Percentiles rank a stretch among this genome's conserved stretches.
Conservation (phyloP, 305 asterid species). For the Plantago rigida region DNA sequence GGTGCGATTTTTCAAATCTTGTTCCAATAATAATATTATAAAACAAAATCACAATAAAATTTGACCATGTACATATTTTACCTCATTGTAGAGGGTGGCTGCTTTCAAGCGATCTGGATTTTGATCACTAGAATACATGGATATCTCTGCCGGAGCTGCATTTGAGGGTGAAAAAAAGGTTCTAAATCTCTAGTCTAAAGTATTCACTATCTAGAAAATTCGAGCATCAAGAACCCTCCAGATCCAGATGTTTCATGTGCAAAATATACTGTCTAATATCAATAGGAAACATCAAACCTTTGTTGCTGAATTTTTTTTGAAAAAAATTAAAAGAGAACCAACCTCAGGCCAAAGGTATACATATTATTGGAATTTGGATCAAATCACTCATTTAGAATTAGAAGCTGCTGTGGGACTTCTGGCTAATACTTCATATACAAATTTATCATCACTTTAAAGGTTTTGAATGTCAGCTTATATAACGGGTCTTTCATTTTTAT, state of each 20-base stretch:
- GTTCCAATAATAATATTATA: neutral
- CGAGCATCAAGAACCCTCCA: neutral
- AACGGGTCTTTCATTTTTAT: neutral
- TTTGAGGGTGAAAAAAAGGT: constrained; percentile 10
- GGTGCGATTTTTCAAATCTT: neutral
- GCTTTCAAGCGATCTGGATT: constrained; percentile 48
- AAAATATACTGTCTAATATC: neutral
- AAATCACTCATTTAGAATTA: neutral
- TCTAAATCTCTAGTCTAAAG: neutral
- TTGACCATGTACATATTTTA: constrained; percentile 19
- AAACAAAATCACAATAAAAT: constrained; percentile 4
- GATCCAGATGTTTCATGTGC: neutral
- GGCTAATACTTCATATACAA: too few species aligned
- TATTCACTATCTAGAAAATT: constrained; percentile 3
- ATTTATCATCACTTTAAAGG: neutral
- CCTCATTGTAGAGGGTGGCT: constrained; percentile 73
- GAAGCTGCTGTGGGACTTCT: neutral
- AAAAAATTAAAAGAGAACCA: too few species aligned
- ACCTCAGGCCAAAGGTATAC: too few species aligned
- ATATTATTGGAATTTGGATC: neutral
- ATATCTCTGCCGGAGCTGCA: constrained; percentile 66
- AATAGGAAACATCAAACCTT: neutral
- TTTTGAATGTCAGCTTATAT: neutral
- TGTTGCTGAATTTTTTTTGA: too few species aligned
- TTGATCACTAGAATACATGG: constrained; percentile 46